Base-by-base conservation (phyloP, 495 filamentous ascomycete genomes). In the Darksidea phi region DNA sequence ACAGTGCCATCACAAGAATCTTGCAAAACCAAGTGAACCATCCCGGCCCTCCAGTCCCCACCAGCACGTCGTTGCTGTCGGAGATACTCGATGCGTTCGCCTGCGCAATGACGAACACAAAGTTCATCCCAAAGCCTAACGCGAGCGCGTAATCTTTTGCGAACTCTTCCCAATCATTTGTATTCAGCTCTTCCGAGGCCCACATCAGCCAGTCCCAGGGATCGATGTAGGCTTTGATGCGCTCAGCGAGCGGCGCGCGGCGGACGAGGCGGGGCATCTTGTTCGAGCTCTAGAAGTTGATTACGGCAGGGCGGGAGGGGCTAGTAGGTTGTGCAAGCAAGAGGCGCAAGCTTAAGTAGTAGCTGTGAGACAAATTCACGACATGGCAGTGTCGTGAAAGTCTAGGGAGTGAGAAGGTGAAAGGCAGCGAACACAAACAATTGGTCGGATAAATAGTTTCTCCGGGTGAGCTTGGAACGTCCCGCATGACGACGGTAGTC, bases 101-200 rank as follows among this genome's bases (percentile, higher is more conserved):
- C 65, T 89, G 80, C 21, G 91, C 88, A 43, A 97, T 74, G 34
- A 97, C 76, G 73, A 95, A 95, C 20, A 87, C 63, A 15, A 95
- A 65, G 69, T 97, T 97, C 61, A 91, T 76, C 0, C 61, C 74
- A 21, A 96, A 61, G 0, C 91, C 94, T 24, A 96, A 76, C 34
- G 88, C 82, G 1, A 82, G 80, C 13, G 88, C 88, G 76, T 88
- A 87, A 18, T 81, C 74, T 61, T 90, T 88, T 59, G 86, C 79
- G 55, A 82, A 77, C 49, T 91, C 87, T 66, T 96, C 88, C 88
- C 90, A 95, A 52, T 95, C 89, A 64, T 86, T 82, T 1, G 88
- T 86, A 69, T 96, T 90, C 59, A 97, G 79, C 74, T 93, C 88
- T 67, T 96, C 92, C 0, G 89, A 95, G 1, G 95, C 73, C 86